phyloP scores from a whole-genome alignment of 202 grass and related monocot genomes.

The Saccharum hybrid region DNA sequence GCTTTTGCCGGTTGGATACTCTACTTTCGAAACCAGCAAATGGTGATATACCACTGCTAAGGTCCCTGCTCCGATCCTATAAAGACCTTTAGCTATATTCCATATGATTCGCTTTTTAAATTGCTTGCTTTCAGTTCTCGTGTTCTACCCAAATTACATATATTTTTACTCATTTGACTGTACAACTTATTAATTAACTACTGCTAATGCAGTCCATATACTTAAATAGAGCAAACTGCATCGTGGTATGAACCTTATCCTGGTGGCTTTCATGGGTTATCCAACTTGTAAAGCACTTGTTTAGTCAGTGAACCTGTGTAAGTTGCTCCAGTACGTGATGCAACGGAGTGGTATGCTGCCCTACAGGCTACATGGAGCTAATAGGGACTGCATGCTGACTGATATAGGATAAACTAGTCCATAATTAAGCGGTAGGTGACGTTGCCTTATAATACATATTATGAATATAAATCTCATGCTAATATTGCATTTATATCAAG shows the following conservation, averaged over 20 bases:
- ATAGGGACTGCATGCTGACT: no score
- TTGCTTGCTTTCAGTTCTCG: neutral
- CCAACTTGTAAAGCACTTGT: neutral
- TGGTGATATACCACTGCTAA: neutral
- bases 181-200: neutral
- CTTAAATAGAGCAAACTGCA: neutral
- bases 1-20: neutral
- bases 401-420: neutral
- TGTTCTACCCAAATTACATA: neutral
- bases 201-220: neutral
- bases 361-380: neutral
- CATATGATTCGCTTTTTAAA: neutral
- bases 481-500: neutral
- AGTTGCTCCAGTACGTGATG: neutral
- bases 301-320: neutral
- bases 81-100: conserved; percentile 4
- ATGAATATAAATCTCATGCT: neutral
- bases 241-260: neutral
- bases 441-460: neutral
- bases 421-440: neutral
- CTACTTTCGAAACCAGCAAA: neutral
- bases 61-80: neutral
- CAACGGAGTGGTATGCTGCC: neutral
- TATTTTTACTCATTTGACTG: neutral
- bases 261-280: neutral